Evolutionary conservation across 257 asterid species (phyloP), one percentile per base, ranked within the genome.

Genomic region (Parsonsia alboflavescens): DNA sequence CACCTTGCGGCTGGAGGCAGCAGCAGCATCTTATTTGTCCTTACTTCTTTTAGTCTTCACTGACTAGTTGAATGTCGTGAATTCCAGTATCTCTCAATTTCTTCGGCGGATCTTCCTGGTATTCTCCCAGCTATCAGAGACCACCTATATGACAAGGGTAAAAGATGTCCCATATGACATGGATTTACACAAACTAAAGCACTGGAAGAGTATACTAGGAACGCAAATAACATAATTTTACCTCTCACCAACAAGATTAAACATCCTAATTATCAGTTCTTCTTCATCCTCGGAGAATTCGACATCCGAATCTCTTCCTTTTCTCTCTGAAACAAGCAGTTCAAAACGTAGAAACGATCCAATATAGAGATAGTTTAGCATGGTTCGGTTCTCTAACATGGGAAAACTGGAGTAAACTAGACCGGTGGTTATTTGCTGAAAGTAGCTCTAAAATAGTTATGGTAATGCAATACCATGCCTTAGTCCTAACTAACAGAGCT

Each of bases 161-260:
- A 48, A 48, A 42, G 46, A 42, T 42, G 46, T 42, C 46, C 46
- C 46, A 33, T 33, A 33, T 33, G 39, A 33, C 39, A 33, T 33
- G 39, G 39, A 33, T 33, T 33, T 33, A 33, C 39, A 33, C 39
- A 33, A n/a, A n/a, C n/a, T n/a, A n/a, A 33, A 33, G 39, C 3
- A 33, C 39, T 33, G 39, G 1, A 1, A 33, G 39, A 1, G 39
- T 33, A 33, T 33, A 33, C 39, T 2, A 36, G 45, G n/a, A n/a
- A 33, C 7, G 2, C 42, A 7, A 6, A 16, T 8, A 42, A 19
- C 13, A 21, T 17, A 39, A 16, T 12, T 22, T 33, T 45, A 77
- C 72, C 76, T 71, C 64, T 77, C 72, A 17, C 80, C 76, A 7
- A 77, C 75, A 63, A 77, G 73, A 53, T 71, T 77, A 7, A 30